phyloP scores from a whole-genome alignment of 495 filamentous ascomycete genomes.

The Alectoria sarmentosa region DNA sequence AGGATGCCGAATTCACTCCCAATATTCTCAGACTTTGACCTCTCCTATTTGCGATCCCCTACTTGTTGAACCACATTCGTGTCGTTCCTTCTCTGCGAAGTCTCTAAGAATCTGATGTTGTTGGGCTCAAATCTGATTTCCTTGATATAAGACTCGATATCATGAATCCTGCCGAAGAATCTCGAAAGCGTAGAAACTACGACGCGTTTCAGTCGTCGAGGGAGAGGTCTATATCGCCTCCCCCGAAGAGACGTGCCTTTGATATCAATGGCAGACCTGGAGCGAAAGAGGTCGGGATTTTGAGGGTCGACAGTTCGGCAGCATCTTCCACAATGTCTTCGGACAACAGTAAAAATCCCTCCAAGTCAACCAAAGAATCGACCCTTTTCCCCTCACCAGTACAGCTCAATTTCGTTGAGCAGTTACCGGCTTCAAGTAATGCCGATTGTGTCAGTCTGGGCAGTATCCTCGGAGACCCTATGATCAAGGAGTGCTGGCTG shows the following conservation, averaged over 20 bases:
- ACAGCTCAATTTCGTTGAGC: slow-evolving; percentile 63
- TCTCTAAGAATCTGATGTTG: neutral
- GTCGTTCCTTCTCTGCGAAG: neutral
- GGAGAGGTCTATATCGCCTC: slow-evolving; percentile 14
- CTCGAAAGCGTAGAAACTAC: slow-evolving; percentile 3
- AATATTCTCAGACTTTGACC: neutral
- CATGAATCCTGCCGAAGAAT: slow-evolving; percentile 3
- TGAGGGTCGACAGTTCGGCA: too few species aligned
- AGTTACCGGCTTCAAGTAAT: slow-evolving; percentile 55
- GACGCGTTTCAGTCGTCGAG: neutral
- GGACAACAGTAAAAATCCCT: neutral
- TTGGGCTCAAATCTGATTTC: neutral
- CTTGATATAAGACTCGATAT: neutral
- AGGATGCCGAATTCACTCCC: neutral
- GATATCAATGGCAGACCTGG: neutral
- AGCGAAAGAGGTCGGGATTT: neutral
- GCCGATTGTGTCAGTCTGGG: slow-evolving; percentile 57
- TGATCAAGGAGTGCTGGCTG: slow-evolving; percentile 81
- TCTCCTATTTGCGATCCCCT: neutral
- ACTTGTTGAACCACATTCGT: neutral
- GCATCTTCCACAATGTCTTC: neutral
- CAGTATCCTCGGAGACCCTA: slow-evolving; percentile 72
- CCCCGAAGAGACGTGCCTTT: slow-evolving; percentile 9
- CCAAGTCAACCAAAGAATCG: neutral
- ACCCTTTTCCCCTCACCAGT: slow-evolving; percentile 52